Evolutionary conservation across 495 filamentous ascomycete genomes (phyloP), one percentile per base, ranked within the genome.

Genomic region (Penicillium paradoxum): DNA sequence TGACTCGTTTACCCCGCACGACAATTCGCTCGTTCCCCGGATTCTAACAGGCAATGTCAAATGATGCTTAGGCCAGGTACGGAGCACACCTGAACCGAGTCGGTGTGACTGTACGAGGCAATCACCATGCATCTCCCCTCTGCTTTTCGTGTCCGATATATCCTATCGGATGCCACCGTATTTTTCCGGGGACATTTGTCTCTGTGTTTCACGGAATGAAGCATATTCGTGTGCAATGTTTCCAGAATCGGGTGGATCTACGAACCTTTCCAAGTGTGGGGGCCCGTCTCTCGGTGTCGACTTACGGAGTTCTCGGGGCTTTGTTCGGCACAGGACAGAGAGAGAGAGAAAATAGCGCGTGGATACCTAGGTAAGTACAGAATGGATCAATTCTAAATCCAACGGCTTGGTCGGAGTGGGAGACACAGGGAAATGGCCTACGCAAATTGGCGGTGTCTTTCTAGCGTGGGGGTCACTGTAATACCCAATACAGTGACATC

Each of bases 401-500:
- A 27, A 27, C 24, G 3, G 24, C 3, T 27, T 7, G 3, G 7
- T 27, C 7, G 3, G 25, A 34, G 32, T 22, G 33, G 22, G 45
- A 48, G 22, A 7, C 27, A 38, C 15, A 37, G 24, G 46, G 17
- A 6, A 30, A 6, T 8, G 7, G n/a, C 2, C 11, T 19, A 39
- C n/a, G 45, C 39, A 49, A 37, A 44, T 11, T 37, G 27, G 49
- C 49, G 54, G 49, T 47, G 54, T 51, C 47, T 51, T 49, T 15
- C 27, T 61, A 65, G 62, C 54, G 62, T 65, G 62, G 62, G 62
- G 62, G 62, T 62, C 17, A 18, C 36, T 24, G 30, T 42, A 40
- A 36, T 42, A 51, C 14, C 32, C 4, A 34, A 22, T 47, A 32
- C 45, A 17, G 49, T 64, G 61, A 62, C 59, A 62, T 62, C 62